A percentile compares a stretch with the other conserved stretches of the same genome.
Conservation (phyloP, 176 grass and related monocot species). For the Triticum aestivum region DNA sequence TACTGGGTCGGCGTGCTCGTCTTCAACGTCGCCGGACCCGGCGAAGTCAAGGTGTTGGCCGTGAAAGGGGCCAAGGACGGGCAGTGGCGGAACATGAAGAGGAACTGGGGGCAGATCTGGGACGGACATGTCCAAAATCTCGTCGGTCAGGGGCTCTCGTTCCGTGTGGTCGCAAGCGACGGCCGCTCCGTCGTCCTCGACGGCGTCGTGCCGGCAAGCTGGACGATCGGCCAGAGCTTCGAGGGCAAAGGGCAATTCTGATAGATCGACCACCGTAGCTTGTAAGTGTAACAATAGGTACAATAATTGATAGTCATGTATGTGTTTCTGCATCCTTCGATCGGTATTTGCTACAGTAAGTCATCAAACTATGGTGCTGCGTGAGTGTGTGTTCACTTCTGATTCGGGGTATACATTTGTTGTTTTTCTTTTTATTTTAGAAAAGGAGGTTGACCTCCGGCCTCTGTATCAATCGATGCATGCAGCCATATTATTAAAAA, state of each 20-base stretch:
- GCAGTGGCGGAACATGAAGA: conserved; percentile 36
- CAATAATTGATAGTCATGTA: background rate
- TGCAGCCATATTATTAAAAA: too few relatives aligned
- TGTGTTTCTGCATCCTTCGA: background rate
- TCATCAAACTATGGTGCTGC: background rate
- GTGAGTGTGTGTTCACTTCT: background rate
- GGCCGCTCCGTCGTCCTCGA: background rate
- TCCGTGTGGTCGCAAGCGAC: conserved; percentile 1
- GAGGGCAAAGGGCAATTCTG: conserved; percentile 28
- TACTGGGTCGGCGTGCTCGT: conserved; percentile 44
- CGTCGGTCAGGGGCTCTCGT: conserved; percentile 27
- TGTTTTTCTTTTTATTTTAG: too few relatives aligned
- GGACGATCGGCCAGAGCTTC: conserved; percentile 40
- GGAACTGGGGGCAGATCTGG: conserved; percentile 46
- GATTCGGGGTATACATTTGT: background rate
- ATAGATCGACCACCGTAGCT: background rate
- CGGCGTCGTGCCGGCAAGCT: conserved; percentile 14
- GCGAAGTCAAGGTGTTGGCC: conserved; percentile 19
- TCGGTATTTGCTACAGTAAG: background rate
- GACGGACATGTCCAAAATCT: background rate
- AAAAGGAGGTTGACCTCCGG: too few relatives aligned
- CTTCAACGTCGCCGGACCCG: conserved; percentile 46
- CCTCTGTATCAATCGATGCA: too few relatives aligned
- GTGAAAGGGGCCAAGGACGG: conserved; percentile 26
- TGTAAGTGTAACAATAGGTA: background rate